Base-by-base conservation (phyloP, 2,329 filamentous ascomycete genomes). In the Hymenoscyphus scutula region DNA sequence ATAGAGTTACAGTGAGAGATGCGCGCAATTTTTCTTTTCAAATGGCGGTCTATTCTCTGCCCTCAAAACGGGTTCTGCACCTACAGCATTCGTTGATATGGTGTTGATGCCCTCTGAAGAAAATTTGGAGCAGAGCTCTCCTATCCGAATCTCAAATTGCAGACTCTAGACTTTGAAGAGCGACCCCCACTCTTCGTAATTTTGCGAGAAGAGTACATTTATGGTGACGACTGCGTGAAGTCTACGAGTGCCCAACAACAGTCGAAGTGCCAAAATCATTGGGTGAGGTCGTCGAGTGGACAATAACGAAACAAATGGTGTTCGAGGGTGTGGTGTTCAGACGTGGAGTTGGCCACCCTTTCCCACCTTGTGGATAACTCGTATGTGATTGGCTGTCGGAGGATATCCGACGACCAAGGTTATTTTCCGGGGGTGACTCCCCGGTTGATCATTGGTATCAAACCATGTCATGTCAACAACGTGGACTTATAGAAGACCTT, bases 221-320 rank as follows among this genome's bases (percentile, higher is more conserved):
- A 11, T 13, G 34, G 34, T 37, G 34, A 37, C 34, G 34, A 37
- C 34, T 37, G 32, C 32, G 11, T 37, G 32, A 11, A 37, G 32
- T 37, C 2, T 37, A 17, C 34, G 34, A 37, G 34, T 37, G 34
- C 13, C 34, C 13, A 37, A 17, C 34, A 37, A 37, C 13, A 4
- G 2, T 37, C 0, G 25, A 19, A 25, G 19, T 51, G 19, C 23
- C 45, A 51, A 11, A 34, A 19, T 37, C n/a, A 51, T 55, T 55
- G 53, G 53, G 30, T 55, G 53, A 32, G 27, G 48, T 53, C 25
- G 34, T 37, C 34, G 34, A 51, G 45, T 25, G 45, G 45, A 51
- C 45, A 23, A 23, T 19, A 57, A 41, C 53, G 53, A 57, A 57
- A 61, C 59, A 48, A 56, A 34, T 32, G 59, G 34, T 45, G 59